Evolutionary conservation across 805 yeast genomes (phyloP), one percentile per base, ranked within the genome.

Genomic region (Cyberlindnera lachancei): DNA sequence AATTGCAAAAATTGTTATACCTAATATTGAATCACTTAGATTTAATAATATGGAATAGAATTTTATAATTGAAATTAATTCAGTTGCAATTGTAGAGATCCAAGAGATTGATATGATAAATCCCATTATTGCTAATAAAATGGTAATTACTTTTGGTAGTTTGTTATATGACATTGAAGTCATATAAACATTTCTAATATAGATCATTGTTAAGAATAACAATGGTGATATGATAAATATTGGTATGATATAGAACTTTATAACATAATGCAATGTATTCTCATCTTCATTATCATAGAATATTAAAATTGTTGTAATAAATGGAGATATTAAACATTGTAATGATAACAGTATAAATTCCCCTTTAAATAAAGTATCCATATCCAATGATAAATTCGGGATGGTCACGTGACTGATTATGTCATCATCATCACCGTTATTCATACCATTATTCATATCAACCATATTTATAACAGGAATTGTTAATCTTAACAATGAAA

Each of bases 1-100:
- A 41, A 90, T 61, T 0, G 97, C 96, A 61, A 90, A 90, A 0
- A 90, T 69, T 0, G 97, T 90, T 9, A 87, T 61, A 0, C 98
- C 98, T 18, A 90, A 58, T 10, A 88, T 70, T 1, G 88, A 88
- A 42, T 85, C 92, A 11, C 87, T 73, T 10, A 90, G 52, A 27
- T 73, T 52, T 33, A 73, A 73, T 1, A 76, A 60, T 2, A 73
- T 59, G 0, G 88, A 76, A 37, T 82, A 54, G 21, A 79, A 64
- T 34, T 76, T 74, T 33, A 90, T 58, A 2, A 79, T 64, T 8
- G 73, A 68, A 23, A 90, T 82, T 16, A 87, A 74, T 45, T 51
- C 55, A 0, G 53, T 45, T 9, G 54, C 55, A 26, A 51, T 49
- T 5, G 54, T 48, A 0, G 94, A 72, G 14, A 88, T 81, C 80